Percentiles rank a stretch among this genome's conserved stretches.
Evolutionary conservation across 192 early-diverging fungal species (phyloP).

Genomic region (Backusella macrospora): DNA sequence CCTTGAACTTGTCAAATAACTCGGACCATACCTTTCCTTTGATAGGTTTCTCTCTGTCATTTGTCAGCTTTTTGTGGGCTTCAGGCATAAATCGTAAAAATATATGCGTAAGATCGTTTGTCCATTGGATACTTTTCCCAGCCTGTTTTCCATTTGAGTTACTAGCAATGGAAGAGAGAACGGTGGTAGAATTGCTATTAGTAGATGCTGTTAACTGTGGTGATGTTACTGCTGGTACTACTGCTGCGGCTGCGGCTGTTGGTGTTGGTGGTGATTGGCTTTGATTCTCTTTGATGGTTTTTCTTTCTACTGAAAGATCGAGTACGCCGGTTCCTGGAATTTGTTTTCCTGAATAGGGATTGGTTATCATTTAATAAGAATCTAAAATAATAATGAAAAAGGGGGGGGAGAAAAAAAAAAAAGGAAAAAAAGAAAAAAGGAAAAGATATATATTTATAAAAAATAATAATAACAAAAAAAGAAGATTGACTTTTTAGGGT

Average conservation of each 20-base stretch:
- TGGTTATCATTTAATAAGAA: slow-evolving; percentile 5
- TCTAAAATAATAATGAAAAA: neutral
- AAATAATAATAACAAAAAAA: neutral
- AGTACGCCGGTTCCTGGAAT: slow-evolving; percentile 5
- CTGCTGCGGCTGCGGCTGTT: neutral
- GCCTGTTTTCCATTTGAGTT: neutral
- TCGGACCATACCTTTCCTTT: neutral
- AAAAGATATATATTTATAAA: neutral
- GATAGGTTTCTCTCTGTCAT: neutral
- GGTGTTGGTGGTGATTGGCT: neutral
- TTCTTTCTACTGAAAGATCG: neutral
- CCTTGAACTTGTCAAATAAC: slow-evolving; percentile 13
- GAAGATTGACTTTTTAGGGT: no score
- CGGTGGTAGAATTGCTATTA: neutral
- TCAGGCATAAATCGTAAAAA: slow-evolving; percentile 2
- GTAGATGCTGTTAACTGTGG: neutral
- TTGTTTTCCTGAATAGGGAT: neutral
- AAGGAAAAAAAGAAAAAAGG: neutral
- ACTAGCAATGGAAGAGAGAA: no score
- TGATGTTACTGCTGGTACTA: no score
- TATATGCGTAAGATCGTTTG: neutral
- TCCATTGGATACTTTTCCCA: slow-evolving; percentile 6
- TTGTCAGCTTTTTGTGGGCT: neutral
- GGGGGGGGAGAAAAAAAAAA: no score
- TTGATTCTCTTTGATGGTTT: neutral